These are phyloP conservation scores for Colletotrichum sp. DNA, from an alignment of 2,329 filamentous ascomycete species.

Conservation along the genomic window DNA sequence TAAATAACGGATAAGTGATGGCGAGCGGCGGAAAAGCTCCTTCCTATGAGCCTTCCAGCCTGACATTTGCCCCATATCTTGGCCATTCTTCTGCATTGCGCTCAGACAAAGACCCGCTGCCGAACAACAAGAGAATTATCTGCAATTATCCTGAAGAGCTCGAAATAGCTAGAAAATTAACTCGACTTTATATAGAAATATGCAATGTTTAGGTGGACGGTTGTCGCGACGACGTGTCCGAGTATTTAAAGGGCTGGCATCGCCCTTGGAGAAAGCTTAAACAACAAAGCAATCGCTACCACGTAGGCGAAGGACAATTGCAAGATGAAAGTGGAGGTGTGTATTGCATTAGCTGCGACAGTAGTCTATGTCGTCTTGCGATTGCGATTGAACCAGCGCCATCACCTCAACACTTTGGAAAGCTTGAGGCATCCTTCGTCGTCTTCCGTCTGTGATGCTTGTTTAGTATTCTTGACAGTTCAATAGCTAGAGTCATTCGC, in stretches of 20 bases:
- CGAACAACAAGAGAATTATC: no score
- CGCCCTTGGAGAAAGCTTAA: accelerated
- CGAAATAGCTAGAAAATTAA: background rate
- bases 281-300: background rate
- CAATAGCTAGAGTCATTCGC: background rate
- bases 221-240: background rate
- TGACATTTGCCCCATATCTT: accelerated
- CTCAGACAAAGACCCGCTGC: background rate
- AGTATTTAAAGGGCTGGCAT: background rate
- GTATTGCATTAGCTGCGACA: background rate
- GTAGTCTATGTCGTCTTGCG: background rate
- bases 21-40: no score
- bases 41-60: accelerated
- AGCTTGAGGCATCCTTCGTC: background rate
- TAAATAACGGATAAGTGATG: background rate
- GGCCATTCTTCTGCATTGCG: background rate
- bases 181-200: background rate
- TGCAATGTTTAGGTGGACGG: background rate
- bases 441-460: background rate
- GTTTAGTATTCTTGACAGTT: background rate
- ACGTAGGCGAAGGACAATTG: background rate
- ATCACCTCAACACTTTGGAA: background rate
- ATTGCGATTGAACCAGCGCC: background rate
- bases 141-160: background rate
- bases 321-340: background rate